Evolutionary conservation across 345 rosid genomes (phyloP), one percentile per base, ranked within the genome.

Genomic region (Corchorus capsularis): DNA sequence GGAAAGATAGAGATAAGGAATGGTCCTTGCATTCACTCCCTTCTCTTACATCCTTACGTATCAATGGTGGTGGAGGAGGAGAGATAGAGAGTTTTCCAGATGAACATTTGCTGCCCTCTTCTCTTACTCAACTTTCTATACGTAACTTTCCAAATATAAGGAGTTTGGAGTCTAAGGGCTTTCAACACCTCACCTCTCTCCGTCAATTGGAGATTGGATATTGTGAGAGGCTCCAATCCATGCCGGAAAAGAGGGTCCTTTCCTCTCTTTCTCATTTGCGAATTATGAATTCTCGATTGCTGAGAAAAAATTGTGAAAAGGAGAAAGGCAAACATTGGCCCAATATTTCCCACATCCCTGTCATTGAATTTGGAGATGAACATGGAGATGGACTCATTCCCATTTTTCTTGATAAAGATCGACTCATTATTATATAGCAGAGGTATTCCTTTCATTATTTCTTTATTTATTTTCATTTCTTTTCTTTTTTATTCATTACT

Each of bases 171-270:
- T 1, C 43, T 39, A 54, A 17, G 59, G 59, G 59, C 10, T 54
- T 54, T 17, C 59, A 54, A 17, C 22, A n/a, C 59, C 22, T 54
- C 22, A 17, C 59, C 59, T 17, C 22, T 54, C 59, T 54, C 10
- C 9, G 10, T 3, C 5, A 67, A 14, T 67, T 67, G 55, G 0
- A 0, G 5, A 66, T 66, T 5, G 0, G 0, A 5, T 2, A 5
- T 10, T 49, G 72, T 68, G 20, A 4, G 3, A 27, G 15, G 56
- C 72, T 68, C 57, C 22, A 68, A 14, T 68, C 72, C 53, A 66
- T 66, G 35, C 35, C 34, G 54, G 19, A 1, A 46, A 46, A 46
- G 53, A 46, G 4, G 34, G 35, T 67, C 55, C 54, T 17, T n/a
- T 2, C 60, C 60, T 55, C 4, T n/a, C 12, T 17, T 55, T 54